Evolutionary conservation across 805 yeast species (phyloP).

Genomic region (Metschnikowia corniflorae): DNA sequence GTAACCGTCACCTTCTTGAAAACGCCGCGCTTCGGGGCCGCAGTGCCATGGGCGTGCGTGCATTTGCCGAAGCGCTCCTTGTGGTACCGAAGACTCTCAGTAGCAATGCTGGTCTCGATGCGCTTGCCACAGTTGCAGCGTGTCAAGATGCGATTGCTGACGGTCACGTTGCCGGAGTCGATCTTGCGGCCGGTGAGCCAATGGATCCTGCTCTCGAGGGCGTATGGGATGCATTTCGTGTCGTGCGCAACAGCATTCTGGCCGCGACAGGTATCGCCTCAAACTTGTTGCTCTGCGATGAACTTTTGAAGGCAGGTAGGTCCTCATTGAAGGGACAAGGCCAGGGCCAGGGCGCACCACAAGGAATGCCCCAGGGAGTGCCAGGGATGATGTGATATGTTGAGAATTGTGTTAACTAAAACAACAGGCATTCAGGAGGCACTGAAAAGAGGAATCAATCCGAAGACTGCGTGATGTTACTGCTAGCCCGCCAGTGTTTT

Average conservation of each 20-base stretch:
- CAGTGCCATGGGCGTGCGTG: conserved; percentile 83
- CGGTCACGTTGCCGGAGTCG: conserved; percentile 85
- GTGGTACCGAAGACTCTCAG: conserved; percentile 91
- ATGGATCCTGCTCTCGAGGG: conserved; percentile 94
- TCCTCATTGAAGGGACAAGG: conserved; percentile 69
- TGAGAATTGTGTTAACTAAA: background rate
- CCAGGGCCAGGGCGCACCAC: conserved; percentile 15
- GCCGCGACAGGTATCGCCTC: conserved; percentile 94
- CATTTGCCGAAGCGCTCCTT: conserved; percentile 88
- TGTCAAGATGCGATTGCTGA: conserved; percentile 87
- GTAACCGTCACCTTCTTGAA: conserved; percentile 58
- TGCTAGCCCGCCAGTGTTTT: too few species aligned
- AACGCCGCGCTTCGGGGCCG: conserved; percentile 72
- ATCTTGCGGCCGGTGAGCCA: conserved; percentile 88
- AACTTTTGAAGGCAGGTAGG: conserved; percentile 92
- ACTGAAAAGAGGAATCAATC: background rate
- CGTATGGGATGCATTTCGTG: conserved; percentile 94
- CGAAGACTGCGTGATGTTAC: too few species aligned
- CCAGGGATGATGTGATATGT: conserved; percentile 18
- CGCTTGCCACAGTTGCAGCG: conserved; percentile 80
- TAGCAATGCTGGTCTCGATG: conserved; percentile 89
- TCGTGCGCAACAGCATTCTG: conserved; percentile 85
- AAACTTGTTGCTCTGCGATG: conserved; percentile 90
- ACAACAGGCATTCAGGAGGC: background rate
- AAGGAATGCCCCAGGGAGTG: conserved; percentile 21